phyloP scores from a whole-genome alignment of 73 alveolate species.

The Chromera velia region DNA sequence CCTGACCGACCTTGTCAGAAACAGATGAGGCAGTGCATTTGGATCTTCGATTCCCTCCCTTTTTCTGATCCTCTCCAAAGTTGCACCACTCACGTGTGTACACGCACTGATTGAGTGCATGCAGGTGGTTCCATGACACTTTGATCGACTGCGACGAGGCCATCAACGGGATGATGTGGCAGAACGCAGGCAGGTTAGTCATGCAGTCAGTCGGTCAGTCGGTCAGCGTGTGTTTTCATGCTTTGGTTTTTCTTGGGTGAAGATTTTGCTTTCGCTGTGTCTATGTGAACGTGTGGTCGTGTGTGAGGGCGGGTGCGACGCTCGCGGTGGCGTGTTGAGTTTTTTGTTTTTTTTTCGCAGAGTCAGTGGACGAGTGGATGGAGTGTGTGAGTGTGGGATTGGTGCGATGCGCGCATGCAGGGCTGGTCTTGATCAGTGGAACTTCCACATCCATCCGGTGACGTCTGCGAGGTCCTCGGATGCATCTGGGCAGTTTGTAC shows the following conservation, averaged over 20 bases:
- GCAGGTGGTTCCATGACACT: conserved; percentile 25
- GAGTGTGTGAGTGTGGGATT: neutral
- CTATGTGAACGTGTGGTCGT: no score
- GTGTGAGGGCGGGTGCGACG: no score
- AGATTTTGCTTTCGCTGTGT: no score
- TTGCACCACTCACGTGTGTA: no score
- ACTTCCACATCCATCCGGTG: conserved; percentile 37
- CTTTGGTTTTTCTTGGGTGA: no score
- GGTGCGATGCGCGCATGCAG: no score
- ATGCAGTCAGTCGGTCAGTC: neutral
- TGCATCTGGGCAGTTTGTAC: conserved; percentile 24
- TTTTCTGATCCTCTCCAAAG: neutral
- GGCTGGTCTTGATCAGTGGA: conserved; percentile 36
- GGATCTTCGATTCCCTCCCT: neutral
- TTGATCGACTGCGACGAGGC: conserved; percentile 38
- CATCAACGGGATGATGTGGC: conserved; percentile 43
- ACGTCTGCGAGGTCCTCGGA: conserved; percentile 31
- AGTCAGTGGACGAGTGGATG: neutral
- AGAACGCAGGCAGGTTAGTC: conserved; percentile 5
- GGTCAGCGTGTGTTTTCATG: neutral
- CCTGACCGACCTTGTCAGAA: neutral
- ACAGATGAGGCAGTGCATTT: neutral
- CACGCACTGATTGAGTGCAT: no score
- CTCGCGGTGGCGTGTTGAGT: no score
- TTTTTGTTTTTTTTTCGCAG: neutral